A percentile compares a stretch with the other conserved stretches of the same genome.
phyloP scores from a whole-genome alignment of 257 asterid species.

The Forsythia viridissima region DNA sequence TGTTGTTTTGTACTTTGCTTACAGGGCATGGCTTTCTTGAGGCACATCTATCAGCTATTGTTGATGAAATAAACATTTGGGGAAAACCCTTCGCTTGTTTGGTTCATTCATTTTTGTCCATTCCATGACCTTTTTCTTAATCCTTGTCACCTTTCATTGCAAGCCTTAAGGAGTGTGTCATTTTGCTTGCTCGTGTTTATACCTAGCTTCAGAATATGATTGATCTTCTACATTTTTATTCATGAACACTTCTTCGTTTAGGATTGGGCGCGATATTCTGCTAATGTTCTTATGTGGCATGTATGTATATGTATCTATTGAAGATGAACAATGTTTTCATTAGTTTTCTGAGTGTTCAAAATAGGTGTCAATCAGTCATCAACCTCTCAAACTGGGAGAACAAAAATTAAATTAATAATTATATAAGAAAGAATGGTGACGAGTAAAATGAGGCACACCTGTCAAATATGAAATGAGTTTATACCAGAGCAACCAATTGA shows the following conservation, averaged over 20 bases:
- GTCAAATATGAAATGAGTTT: background rate
- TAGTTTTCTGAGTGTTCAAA: background rate
- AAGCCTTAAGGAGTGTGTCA: background rate
- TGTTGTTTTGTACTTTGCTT: too few relatives aligned
- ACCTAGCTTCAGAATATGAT: background rate
- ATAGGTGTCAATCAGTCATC: background rate
- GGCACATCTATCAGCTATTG: background rate
- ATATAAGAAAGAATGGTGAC: background rate
- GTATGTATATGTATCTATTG: background rate
- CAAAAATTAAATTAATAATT: background rate
- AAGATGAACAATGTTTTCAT: background rate
- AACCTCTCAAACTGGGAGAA: background rate
- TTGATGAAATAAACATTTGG: background rate
- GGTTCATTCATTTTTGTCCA: background rate
- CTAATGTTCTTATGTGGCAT: background rate
- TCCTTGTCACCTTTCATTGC: background rate
- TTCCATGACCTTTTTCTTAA: background rate
- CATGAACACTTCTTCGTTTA: background rate
- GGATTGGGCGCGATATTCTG: background rate
- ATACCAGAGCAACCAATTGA: background rate
- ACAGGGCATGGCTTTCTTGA: background rate
- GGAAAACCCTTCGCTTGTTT: background rate
- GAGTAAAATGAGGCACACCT: background rate
- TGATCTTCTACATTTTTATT: background rate
- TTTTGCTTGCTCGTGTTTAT: background rate